Percentiles rank a stretch among this genome's conserved stretches.
phyloP scores from a whole-genome alignment of 1,284 basidiomycete genomes.

The Cryptococcus amylolentus region DNA sequence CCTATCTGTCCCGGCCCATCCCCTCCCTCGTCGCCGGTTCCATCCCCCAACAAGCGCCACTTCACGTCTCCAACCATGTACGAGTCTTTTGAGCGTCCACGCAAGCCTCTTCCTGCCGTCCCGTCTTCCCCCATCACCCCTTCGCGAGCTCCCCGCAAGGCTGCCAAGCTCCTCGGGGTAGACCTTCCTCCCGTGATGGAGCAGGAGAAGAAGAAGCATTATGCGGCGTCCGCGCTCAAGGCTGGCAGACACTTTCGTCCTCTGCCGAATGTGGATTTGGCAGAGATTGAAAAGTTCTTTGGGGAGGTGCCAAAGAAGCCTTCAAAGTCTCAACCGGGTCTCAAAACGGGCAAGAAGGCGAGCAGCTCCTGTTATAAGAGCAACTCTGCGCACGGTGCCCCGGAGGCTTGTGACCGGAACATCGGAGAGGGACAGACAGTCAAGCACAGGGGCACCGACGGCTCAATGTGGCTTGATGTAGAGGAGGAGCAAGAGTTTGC shows the following conservation, averaged over 20 bases:
- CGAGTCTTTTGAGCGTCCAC: not conserved
- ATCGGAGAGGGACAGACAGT: constrained; percentile 21
- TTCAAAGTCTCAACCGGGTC: not conserved
- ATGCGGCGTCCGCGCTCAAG: constrained; percentile 5
- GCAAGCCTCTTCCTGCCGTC: constrained; percentile 1
- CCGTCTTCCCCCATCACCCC: constrained; percentile 27
- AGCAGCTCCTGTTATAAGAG: not conserved
- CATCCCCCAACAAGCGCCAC: constrained; percentile 12
- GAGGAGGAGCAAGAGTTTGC: constrained; percentile 44
- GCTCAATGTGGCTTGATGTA: constrained; percentile 37
- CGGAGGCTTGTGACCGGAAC: constrained; percentile 8
- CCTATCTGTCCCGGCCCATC: constrained; percentile 15
- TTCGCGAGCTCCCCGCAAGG: constrained; percentile 35
- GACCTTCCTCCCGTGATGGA: not conserved
- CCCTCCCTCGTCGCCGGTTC: constrained; percentile 17
- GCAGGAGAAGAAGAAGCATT: not conserved
- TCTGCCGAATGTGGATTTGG: constrained; percentile 26
- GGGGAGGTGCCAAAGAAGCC: constrained; percentile 24
- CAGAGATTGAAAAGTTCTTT: constrained; percentile 41
- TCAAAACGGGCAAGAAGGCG: not conserved
- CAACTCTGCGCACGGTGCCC: not conserved
- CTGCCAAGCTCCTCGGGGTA: constrained; percentile 30
- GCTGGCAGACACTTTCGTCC: constrained; percentile 27
- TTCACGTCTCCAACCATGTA: not conserved
- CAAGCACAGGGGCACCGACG: constrained; percentile 23